Evolutionary conservation across 352 stramenopile genomes (phyloP).

Genomic region (Plasmopara viticola): DNA sequence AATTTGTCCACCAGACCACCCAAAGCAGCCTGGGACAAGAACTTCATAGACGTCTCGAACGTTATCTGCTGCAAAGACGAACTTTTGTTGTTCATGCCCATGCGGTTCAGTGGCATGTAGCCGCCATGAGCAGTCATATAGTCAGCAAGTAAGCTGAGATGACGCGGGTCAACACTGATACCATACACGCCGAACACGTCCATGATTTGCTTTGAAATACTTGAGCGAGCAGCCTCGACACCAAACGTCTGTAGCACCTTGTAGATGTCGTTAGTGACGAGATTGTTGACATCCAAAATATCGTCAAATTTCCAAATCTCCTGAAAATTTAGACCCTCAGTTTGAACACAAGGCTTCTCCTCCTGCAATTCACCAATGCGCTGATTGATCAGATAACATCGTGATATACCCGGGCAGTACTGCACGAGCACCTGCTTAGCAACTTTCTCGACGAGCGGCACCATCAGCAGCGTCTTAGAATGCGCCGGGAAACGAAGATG

Average conservation of each 20-base stretch:
- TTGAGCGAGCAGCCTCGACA: conserved; percentile 95
- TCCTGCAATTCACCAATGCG: conserved; percentile 67
- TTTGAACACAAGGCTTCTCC: conserved; percentile 87
- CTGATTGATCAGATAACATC: conserved; percentile 88
- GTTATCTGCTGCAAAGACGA: conserved; percentile 99
- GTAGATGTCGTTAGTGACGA: conserved; percentile 98
- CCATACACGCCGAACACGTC: conserved; percentile 99
- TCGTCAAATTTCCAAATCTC: conserved; percentile 94
- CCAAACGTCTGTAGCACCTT: conserved; percentile 95
- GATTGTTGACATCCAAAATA: conserved; percentile 90
- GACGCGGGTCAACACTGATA: conserved; percentile 96
- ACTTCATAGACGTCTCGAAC: conserved; percentile 99
- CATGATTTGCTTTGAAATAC: conserved; percentile 98
- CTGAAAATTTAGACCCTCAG: conserved; percentile 97
- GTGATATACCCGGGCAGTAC: conserved; percentile 81
- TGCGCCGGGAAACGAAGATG: conserved; percentile 84
- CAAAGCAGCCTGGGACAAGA: conserved; percentile 95
- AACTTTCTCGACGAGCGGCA: conserved; percentile 84
- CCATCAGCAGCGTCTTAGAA: conserved; percentile 86
- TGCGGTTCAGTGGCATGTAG: conserved; percentile 97
- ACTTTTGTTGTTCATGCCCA: conserved; percentile 94
- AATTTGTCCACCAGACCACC: conserved; percentile 86
- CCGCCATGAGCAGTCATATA: conserved; percentile 98
- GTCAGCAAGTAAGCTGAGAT: conserved; percentile 98
- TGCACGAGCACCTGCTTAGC: conserved; percentile 82